Evolutionary conservation across 495 filamentous ascomycete genomes (phyloP).

Genomic region (Daldinia loculata): DNA sequence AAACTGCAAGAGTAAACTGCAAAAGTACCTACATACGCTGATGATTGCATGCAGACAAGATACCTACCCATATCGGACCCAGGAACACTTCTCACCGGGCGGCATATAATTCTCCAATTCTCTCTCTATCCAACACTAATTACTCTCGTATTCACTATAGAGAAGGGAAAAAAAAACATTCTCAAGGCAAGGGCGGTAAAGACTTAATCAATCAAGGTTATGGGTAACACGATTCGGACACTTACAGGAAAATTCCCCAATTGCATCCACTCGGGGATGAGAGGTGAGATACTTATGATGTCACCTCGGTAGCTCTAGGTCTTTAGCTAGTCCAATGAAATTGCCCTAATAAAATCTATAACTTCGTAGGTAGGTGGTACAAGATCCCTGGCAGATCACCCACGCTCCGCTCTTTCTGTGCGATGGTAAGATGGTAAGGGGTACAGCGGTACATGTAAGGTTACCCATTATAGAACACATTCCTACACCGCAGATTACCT

Average conservation of each 20-base stretch:
- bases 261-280: conserved; percentile 26
- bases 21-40: conserved; percentile 30
- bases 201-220: not conserved
- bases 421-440: not conserved
- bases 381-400: conserved; percentile 22
- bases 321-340: conserved; percentile 22
- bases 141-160: not conserved
- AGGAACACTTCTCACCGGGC: conserved; percentile 2
- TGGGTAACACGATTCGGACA: conserved; percentile 20
- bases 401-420: conserved; percentile 6
- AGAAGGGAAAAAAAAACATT: not conserved
- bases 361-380: conserved; percentile 16
- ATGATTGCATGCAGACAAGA: conserved; percentile 37
- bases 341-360: conserved; percentile 12
- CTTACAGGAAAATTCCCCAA: conserved; percentile 15
- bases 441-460: not conserved
- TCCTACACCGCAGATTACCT: conserved; percentile 9
- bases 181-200: conserved; percentile 28
- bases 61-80: conserved; percentile 11
- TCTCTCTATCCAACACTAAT: not conserved
- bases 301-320: conserved; percentile 22
- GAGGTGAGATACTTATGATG: conserved; percentile 28
- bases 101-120: not conserved
- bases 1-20: conserved; percentile 41
- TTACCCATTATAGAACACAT: not conserved